These are phyloP conservation scores for Fusarium sp. DNA, from an alignment of 2,329 filamentous ascomycete species.

Conservation along the genomic window DNA sequence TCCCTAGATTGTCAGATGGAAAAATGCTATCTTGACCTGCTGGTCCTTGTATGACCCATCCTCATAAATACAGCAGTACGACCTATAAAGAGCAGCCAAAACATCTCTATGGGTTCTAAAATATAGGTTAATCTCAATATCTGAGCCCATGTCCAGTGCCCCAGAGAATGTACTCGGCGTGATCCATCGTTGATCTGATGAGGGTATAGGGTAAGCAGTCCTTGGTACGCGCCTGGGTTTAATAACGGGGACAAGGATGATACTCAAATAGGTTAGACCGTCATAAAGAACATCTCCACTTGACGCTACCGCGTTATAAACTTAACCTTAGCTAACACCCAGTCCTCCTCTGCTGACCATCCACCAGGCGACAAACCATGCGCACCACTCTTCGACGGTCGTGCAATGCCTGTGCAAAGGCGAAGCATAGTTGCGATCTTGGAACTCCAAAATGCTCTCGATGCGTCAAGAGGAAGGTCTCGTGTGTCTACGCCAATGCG, in stretches of 20 bases:
- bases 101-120: too few relatives aligned
- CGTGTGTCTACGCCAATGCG: conserved; percentile 69
- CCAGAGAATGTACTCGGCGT: not conserved
- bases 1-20: too few relatives aligned
- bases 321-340: conserved; percentile 20
- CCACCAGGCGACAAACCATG: conserved; percentile 55
- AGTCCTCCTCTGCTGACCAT: conserved; percentile 6
- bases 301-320: conserved; percentile 19
- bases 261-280: conserved; percentile 6
- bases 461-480: conserved; percentile 63
- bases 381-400: conserved; percentile 70
- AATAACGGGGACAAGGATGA: not conserved
- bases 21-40: too few relatives aligned
- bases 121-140: too few relatives aligned
- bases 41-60: too few relatives aligned
- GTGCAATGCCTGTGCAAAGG: conserved; percentile 68
- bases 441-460: conserved; percentile 68
- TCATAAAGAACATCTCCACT: conserved; percentile 8
- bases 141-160: too few relatives aligned
- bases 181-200: not conserved
- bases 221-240: not conserved
- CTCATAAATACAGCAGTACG: too few relatives aligned
- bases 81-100: too few relatives aligned
- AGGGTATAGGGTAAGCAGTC: not conserved
- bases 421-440: conserved; percentile 70